Conservation (phyloP, 106 monocot genomes). For the Alisma plantagoaquatica region DNA sequence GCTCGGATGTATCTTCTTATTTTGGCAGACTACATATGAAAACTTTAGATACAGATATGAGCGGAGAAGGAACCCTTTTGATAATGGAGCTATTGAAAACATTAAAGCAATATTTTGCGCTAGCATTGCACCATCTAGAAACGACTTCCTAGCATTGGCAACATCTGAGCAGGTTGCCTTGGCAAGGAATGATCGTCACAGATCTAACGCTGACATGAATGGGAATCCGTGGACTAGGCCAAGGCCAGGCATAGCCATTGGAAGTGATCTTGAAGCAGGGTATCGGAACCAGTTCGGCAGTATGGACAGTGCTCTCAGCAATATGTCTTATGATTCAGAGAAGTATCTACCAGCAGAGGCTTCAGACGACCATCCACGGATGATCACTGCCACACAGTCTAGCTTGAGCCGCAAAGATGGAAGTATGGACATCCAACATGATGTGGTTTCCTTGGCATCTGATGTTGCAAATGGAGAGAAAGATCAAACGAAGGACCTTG, state of each 20-base stretch:
- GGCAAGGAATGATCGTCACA: constrained; percentile 1
- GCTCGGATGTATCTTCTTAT: too few relatives aligned
- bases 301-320: constrained; percentile 24
- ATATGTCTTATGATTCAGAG: constrained; percentile 18
- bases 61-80: too few relatives aligned
- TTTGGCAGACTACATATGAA: too few relatives aligned
- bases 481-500: too few relatives aligned
- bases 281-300: constrained; percentile 36
- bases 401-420: constrained; percentile 6
- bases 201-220: too few relatives aligned
- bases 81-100: constrained; percentile 30
- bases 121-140: constrained; percentile 43
- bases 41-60: too few relatives aligned
- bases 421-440: constrained; percentile 11
- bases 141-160: constrained; percentile 45
- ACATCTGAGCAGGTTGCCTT: constrained; percentile 15
- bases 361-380: constrained; percentile 3
- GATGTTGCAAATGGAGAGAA: too few relatives aligned
- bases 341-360: constrained; percentile 10
- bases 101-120: constrained; percentile 59
- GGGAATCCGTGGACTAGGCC: constrained; percentile 60
- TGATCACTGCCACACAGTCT: not conserved
- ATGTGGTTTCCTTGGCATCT: constrained; percentile 3
- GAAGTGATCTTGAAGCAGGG: constrained; percentile 57
- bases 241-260: constrained; percentile 41